phyloP scores from a whole-genome alignment of 2,329 filamentous ascomycete species.

The Cryphonectria parasitica region DNA sequence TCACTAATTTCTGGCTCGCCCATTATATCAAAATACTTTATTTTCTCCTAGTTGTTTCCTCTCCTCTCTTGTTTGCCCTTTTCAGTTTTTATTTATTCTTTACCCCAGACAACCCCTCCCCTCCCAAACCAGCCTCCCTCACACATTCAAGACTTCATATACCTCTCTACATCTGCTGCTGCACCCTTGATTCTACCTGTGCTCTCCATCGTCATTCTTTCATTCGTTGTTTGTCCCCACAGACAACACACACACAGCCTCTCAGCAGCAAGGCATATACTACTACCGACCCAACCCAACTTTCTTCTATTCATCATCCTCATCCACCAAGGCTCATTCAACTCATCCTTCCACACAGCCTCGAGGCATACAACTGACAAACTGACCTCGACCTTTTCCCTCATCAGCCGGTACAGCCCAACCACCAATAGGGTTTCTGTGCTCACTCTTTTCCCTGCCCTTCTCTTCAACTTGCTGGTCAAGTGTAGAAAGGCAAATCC shows the following conservation, averaged over 20 bases:
- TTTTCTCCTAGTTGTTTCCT: not conserved
- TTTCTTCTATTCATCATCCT: not conserved
- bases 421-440: slow-evolving; percentile 10
- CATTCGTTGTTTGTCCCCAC: slow-evolving; percentile 4
- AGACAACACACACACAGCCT: slow-evolving; percentile 14
- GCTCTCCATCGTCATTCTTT: slow-evolving; percentile 17
- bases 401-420: slow-evolving; percentile 23
- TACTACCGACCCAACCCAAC: too few species aligned
- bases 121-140: slow-evolving; percentile 9
- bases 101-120: not conserved
- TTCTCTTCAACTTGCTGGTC: slow-evolving; percentile 21
- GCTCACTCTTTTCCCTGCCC: slow-evolving; percentile 15
- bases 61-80: not conserved
- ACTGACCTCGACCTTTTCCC: slow-evolving; percentile 14
- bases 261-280: not conserved
- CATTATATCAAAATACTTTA: not conserved
- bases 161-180: slow-evolving; percentile 24
- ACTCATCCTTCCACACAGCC: slow-evolving; percentile 20
- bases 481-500: slow-evolving; percentile 6
- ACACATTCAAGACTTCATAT: slow-evolving; percentile 25
- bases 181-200: slow-evolving; percentile 8
- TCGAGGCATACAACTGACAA: slow-evolving; percentile 24
- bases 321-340: slow-evolving; percentile 19
- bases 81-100: not conserved
- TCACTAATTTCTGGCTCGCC: not conserved